Conservation (phyloP, 1,284 basidiomycete species). For the Leccinum proximum region DNA sequence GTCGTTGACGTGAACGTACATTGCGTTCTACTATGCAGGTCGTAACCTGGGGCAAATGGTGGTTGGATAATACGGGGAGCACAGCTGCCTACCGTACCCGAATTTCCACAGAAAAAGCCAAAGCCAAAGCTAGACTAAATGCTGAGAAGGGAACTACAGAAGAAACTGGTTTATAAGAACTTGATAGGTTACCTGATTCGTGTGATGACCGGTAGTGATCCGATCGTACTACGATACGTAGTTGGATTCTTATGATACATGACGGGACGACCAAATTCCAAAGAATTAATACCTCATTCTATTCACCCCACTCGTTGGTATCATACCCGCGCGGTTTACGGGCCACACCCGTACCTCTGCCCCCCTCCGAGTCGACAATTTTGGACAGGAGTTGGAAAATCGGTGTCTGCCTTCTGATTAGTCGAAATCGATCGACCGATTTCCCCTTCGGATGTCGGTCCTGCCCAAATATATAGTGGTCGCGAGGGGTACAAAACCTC, state of each 20-base stretch:
- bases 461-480: too few species aligned
- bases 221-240: neutral
- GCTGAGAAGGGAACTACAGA: neutral
- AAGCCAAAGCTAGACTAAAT: constrained; percentile 1
- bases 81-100: constrained; percentile 17
- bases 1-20: neutral
- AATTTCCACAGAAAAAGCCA: constrained; percentile 11
- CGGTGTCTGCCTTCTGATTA: too few species aligned
- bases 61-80: constrained; percentile 16
- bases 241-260: neutral
- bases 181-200: neutral
- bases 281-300: too few species aligned
- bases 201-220: neutral
- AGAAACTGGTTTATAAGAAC: constrained; percentile 2
- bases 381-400: too few species aligned
- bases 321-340: too few species aligned
- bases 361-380: too few species aligned
- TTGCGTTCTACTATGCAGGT: neutral
- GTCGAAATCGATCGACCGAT: too few species aligned
- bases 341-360: too few species aligned
- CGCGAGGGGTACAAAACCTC: too few species aligned
- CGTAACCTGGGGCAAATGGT: constrained; percentile 14
- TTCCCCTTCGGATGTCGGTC: too few species aligned
- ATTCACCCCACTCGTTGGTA: too few species aligned
- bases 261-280: too few species aligned